These are phyloP conservation scores for Silene latifolia DNA, from an alignment of 148 eudicot species.

Conservation along the genomic window DNA sequence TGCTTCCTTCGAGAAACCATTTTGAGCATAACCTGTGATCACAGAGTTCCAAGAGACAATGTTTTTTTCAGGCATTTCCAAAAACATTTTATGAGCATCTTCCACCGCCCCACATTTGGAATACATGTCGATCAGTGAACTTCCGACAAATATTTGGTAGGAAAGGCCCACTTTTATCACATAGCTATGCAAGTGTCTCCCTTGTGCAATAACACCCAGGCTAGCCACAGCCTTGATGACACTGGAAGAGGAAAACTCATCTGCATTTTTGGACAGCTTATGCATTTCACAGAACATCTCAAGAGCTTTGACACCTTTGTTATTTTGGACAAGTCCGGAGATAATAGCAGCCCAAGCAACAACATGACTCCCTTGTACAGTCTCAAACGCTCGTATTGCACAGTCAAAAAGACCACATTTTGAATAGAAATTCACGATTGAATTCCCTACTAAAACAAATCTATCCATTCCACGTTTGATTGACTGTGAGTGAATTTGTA, in stretches of 20 bases:
- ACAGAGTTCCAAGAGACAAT: conserved; percentile 47
- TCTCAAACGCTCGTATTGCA: conserved; percentile 33
- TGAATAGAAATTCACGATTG: conserved; percentile 41
- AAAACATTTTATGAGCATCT: conserved; percentile 41
- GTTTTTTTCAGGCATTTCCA: conserved; percentile 40
- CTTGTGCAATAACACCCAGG: conserved; percentile 26
- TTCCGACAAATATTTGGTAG: conserved; percentile 35
- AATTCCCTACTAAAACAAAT: conserved; percentile 32
- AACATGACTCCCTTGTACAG: conserved; percentile 29
- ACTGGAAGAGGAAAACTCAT: conserved; percentile 37
- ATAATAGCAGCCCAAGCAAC: conserved; percentile 43
- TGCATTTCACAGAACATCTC: conserved; percentile 36
- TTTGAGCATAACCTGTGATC: conserved; percentile 45
- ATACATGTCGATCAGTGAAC: conserved; percentile 50
- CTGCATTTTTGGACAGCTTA: conserved; percentile 29
- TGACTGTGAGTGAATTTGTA: conserved; percentile 34
- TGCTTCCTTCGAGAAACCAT: conserved; percentile 46
- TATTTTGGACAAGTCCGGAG: conserved; percentile 41
- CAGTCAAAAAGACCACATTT: conserved; percentile 33
- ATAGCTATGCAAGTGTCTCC: conserved; percentile 39
- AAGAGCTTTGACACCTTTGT: conserved; percentile 28
- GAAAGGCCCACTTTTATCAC: conserved; percentile 33
- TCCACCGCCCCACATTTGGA: conserved; percentile 44
- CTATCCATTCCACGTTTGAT: conserved; percentile 30
- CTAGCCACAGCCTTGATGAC: conserved; percentile 38